Evolutionary conservation across 2,329 filamentous ascomycete genomes (phyloP).

Genomic region (Thelonectria olida): DNA sequence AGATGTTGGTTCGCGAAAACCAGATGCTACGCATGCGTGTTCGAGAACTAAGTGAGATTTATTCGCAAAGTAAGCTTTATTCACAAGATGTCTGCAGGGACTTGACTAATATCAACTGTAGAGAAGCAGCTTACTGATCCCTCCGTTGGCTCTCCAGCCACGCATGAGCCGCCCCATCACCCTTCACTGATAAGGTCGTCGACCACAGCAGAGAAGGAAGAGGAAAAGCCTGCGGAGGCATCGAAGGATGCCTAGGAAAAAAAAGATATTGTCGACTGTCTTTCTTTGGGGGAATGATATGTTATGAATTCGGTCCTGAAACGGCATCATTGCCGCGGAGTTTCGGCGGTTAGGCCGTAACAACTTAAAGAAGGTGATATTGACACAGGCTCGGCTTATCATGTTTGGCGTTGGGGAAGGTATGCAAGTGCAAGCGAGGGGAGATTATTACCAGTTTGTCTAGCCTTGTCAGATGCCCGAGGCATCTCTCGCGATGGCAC

Average conservation of each 20-base stretch:
- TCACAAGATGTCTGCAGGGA: not conserved
- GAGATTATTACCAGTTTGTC: too few relatives aligned
- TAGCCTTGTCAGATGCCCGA: too few relatives aligned
- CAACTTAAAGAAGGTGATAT: not conserved
- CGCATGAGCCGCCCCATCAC: constrained; percentile 56
- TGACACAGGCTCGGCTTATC: constrained; percentile 3
- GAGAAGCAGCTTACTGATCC: constrained; percentile 63
- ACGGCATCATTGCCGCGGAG: constrained; percentile 22
- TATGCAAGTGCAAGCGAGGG: too few relatives aligned
- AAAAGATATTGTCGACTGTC: not conserved
- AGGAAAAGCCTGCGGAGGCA: constrained; percentile 26
- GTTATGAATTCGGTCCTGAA: constrained; percentile 4
- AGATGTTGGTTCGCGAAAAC: constrained; percentile 80
- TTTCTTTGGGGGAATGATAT: not conserved
- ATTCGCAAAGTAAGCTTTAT: too few relatives aligned
- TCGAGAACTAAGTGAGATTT: constrained; percentile 74
- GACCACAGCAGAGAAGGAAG: constrained; percentile 53
- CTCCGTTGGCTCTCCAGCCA: constrained; percentile 42
- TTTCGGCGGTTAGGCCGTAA: constrained; percentile 21
- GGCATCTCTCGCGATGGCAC: too few relatives aligned
- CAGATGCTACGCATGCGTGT: constrained; percentile 83
- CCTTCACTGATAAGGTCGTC: constrained; percentile 60
- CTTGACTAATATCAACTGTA: constrained; percentile 37
- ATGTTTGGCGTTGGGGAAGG: constrained; percentile 27
- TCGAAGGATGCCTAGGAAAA: constrained; percentile 25